Percentiles rank a stretch among this genome's conserved stretches.
Conservation (phyloP, 2,329 filamentous ascomycete genomes). For the Aspergillus phoenicis region DNA sequence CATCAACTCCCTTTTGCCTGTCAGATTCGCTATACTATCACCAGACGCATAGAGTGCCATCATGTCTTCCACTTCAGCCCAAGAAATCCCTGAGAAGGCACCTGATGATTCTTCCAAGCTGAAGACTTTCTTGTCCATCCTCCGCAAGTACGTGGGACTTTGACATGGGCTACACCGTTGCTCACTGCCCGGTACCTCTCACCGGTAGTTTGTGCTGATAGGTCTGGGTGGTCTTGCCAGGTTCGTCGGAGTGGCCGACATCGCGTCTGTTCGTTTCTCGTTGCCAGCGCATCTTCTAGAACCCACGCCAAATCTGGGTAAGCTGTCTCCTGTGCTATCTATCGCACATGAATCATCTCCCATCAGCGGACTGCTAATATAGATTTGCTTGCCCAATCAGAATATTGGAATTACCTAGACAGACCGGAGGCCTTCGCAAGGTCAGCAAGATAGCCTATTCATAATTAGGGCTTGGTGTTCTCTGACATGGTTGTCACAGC, state of each 20-base stretch:
- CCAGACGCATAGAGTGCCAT: conserved; percentile 3
- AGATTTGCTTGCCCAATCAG: conserved; percentile 43
- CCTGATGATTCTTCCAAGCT: conserved; percentile 84
- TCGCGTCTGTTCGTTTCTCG: conserved; percentile 93
- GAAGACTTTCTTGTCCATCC: conserved; percentile 81
- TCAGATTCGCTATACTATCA: neutral
- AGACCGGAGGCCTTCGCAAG: conserved; percentile 84
- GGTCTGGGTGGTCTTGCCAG: conserved; percentile 50
- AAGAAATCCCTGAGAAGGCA: conserved; percentile 53
- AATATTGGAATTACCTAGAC: conserved; percentile 99
- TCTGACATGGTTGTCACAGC: conserved; percentile 50
- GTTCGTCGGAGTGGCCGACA: conserved; percentile 94
- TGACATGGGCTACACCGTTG: neutral
- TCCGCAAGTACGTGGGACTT: conserved; percentile 69
- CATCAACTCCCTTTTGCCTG: neutral
- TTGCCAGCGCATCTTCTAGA: conserved; percentile 93
- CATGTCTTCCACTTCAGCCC: conserved; percentile 36
- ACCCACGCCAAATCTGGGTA: conserved; percentile 86
- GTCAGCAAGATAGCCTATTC: conserved; percentile 41
- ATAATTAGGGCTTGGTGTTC: conserved; percentile 23
- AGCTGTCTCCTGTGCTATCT: conserved; percentile 13
- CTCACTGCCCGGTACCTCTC: neutral
- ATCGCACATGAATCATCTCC: neutral
- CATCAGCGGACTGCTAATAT: conserved; percentile 20
- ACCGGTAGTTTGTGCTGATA: conserved; percentile 2